A percentile compares a stretch with the other conserved stretches of the same genome.
Evolutionary conservation across 805 yeast genomes (phyloP).

Genomic region (Saturnispora silvae): DNA sequence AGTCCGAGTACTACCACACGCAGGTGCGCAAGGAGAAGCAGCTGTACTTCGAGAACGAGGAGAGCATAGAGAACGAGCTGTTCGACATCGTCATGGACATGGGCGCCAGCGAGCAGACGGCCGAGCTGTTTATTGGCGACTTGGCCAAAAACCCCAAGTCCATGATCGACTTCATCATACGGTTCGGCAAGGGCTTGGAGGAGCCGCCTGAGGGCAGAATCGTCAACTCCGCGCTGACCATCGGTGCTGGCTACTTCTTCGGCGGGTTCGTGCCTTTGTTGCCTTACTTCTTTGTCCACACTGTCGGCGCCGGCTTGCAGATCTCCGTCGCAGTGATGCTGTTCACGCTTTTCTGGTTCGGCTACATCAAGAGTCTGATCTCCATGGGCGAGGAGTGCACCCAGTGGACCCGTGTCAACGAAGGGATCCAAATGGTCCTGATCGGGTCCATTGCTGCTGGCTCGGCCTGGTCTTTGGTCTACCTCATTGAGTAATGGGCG

Average conservation of each 20-base stretch:
- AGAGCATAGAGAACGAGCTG: slow-evolving; percentile 60
- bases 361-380: slow-evolving; percentile 72
- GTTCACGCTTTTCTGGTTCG: slow-evolving; percentile 77
- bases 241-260: slow-evolving; percentile 77
- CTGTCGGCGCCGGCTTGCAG: slow-evolving; percentile 69
- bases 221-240: slow-evolving; percentile 76
- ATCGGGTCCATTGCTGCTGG: slow-evolving; percentile 98
- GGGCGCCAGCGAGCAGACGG: slow-evolving; percentile 63
- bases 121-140: slow-evolving; percentile 63
- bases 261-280: slow-evolving; percentile 89
- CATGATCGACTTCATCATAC: slow-evolving; percentile 77
- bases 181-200: slow-evolving; percentile 85
- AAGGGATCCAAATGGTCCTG: slow-evolving; percentile 86
- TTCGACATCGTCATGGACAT: slow-evolving; percentile 73
- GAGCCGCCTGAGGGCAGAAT: slow-evolving; percentile 93
- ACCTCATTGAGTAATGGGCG: slow-evolving; percentile 42
- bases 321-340: slow-evolving; percentile 73
- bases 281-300: slow-evolving; percentile 76
- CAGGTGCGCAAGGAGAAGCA: slow-evolving; percentile 65
- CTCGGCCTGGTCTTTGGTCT: slow-evolving; percentile 89
- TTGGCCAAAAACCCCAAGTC: slow-evolving; percentile 66
- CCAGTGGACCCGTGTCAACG: slow-evolving; percentile 46
- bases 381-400: slow-evolving; percentile 76
- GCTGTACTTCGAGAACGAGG: slow-evolving; percentile 54
- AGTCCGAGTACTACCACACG: slow-evolving; percentile 60